phyloP scores from a whole-genome alignment of 1,139 yeast genomes.

The Pichia terricola region DNA sequence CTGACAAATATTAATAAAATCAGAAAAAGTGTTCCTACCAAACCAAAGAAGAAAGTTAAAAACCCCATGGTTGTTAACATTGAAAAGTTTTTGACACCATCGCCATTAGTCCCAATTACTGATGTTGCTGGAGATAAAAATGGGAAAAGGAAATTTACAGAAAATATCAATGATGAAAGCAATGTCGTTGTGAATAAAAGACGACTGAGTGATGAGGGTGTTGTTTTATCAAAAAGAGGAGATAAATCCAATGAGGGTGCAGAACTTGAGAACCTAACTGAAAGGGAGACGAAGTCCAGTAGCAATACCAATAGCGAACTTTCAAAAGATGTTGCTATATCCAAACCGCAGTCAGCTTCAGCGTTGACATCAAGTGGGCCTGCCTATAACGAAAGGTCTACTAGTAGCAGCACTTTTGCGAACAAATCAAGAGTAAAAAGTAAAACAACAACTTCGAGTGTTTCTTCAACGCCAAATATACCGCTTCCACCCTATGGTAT shows the following conservation, averaged over 20 bases:
- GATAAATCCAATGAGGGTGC: too few species aligned
- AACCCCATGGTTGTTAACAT: conserved; percentile 8
- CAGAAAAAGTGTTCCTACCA: not conserved
- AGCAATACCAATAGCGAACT: too few species aligned
- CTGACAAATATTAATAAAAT: not conserved
- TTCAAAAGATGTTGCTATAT: too few species aligned
- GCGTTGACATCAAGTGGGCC: too few species aligned
- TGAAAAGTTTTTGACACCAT: conserved; percentile 12
- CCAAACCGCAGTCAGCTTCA: too few species aligned
- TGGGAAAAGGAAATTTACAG: conserved; percentile 9
- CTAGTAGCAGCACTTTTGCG: too few species aligned
- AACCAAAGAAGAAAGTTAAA: conserved; percentile 3
- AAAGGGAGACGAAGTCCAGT: too few species aligned
- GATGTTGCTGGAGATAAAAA: not conserved
- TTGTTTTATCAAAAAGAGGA: not conserved
- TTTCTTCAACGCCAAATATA: conserved; percentile 1
- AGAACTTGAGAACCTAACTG: not conserved
- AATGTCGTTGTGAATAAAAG: not conserved
- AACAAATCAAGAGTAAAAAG: too few species aligned
- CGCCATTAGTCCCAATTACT: conserved; percentile 9
- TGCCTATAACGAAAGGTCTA: too few species aligned
- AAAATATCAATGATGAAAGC: not conserved
- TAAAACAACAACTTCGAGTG: too few species aligned
- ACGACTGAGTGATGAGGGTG: not conserved
- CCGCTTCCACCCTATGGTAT: conserved; percentile 13